Conservation (phyloP, 2,329 filamentous ascomycete genomes). For the Neoarthrinium moseri region DNA sequence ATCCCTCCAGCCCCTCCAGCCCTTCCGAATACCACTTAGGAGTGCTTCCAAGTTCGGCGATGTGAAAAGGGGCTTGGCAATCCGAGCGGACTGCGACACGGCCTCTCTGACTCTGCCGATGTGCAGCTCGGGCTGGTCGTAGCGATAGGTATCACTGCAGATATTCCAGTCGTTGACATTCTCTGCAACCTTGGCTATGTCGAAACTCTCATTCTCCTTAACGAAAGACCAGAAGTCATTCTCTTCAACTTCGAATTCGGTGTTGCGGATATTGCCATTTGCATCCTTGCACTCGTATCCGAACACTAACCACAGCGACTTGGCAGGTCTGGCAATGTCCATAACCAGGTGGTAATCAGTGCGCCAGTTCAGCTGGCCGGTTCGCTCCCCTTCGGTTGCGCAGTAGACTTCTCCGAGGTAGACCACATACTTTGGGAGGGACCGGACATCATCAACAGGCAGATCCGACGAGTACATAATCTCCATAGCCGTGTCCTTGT, state of each 20-base stretch:
- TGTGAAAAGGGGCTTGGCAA: neutral
- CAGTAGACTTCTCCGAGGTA: neutral
- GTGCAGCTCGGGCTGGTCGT: neutral
- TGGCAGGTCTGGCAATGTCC: constrained; percentile 6
- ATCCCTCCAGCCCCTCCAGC: neutral
- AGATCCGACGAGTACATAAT: neutral
- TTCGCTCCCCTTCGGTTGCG: neutral
- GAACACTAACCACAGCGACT: constrained; percentile 11
- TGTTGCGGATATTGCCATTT: neutral
- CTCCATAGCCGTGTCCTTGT: neutral
- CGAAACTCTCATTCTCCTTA: neutral
- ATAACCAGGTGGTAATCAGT: constrained; percentile 10
- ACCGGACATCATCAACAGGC: too few relatives aligned
- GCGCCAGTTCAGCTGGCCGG: neutral
- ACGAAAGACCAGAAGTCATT: neutral
- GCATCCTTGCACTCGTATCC: constrained; percentile 3
- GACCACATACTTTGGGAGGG: neutral
- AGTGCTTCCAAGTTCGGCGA: neutral
- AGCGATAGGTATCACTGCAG: neutral
- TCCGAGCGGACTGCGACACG: neutral
- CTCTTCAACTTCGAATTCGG: neutral
- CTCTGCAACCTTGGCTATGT: neutral
- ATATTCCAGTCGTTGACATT: neutral
- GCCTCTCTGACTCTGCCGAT: neutral
- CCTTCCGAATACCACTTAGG: neutral